Evolutionary conservation across 2,329 filamentous ascomycete species (phyloP), one percentile per base, ranked within the genome.

Genomic region (Aspergillus sp.): DNA sequence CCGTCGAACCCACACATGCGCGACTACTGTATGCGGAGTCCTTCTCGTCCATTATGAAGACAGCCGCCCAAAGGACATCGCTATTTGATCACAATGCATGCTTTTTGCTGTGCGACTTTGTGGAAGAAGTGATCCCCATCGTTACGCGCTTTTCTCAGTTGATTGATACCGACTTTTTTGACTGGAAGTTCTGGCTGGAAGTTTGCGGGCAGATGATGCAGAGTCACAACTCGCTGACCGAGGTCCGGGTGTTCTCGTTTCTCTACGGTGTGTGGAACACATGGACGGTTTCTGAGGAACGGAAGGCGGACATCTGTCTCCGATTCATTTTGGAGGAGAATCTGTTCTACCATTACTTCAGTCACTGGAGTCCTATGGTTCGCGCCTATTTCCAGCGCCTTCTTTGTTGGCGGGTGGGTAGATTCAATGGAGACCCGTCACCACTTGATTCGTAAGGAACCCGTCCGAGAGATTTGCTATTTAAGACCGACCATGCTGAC

Each of bases 321-420:
- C 83, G 85, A 19, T 92, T 94, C 77, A 74, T 96, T 36, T 75
- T 96, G 11, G 81, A 85, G 6, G 85, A 88, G 49, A 79, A 85
- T 22, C 82, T 87, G 2, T 96, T 96, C 67, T 84, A 89, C 65
- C 84, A 83, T 55, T 85, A 90, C 55, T 96, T 96, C 73, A 93
- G 88, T 65, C 90, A 96, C 65, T 96, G 92, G 91, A 95, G 90
- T 65, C 90, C 92, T 0, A 95, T 96, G 92, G 90, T 96, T 19
- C 83, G 92, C 55, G 88, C 90, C 13, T 96, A 96, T 70, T 96
- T 87, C 67, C 94, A 95, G 82, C 89, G 92, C 44, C 75, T 96
- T 46, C 73, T 96, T 19, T 95, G 90, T 72, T 96, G 92, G 92
- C 84, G 91, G 54, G 77, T 96, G 45, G 93, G 88, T 58, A 82